A percentile compares a stretch with the other conserved stretches of the same genome.
Evolutionary conservation across 345 rosid genomes (phyloP).

Genomic region (Citrus reticulata): DNA sequence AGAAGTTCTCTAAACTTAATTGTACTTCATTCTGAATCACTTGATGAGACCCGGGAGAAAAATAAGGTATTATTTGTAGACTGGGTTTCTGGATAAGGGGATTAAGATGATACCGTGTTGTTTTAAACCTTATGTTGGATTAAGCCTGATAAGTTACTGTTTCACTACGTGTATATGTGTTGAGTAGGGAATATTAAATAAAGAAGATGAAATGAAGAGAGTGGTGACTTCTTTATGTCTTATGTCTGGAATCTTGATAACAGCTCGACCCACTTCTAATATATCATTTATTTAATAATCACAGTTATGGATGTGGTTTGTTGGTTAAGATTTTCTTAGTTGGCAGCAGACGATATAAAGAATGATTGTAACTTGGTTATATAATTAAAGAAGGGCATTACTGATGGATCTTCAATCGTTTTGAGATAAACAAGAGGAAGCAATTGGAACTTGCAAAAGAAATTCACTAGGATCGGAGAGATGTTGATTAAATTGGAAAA

Average conservation of each 20-base stretch:
- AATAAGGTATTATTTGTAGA: neutral
- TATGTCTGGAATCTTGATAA: constrained; percentile 9
- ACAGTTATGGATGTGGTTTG: neutral
- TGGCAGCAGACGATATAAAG: neutral
- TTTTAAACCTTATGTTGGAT: neutral
- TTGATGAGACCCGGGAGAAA: neutral
- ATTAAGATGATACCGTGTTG: neutral
- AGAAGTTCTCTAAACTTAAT: neutral
- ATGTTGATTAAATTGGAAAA: neutral
- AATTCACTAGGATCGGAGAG: neutral
- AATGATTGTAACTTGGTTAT: neutral
- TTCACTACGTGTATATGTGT: neutral
- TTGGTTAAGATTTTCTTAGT: neutral
- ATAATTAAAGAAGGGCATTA: neutral
- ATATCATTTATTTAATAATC: neutral
- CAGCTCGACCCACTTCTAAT: constrained; percentile 15
- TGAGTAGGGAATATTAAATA: neutral
- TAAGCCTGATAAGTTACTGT: neutral
- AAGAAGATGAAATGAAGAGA: neutral
- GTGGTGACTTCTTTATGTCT: neutral
- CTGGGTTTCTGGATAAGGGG: neutral
- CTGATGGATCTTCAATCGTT: neutral
- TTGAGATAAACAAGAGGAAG: neutral
- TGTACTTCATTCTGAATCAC: neutral
- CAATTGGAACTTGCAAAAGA: too few species aligned